These are phyloP conservation scores for Nakazawaea peltata DNA, from an alignment of 805 yeast genomes.

Conservation along the genomic window DNA sequence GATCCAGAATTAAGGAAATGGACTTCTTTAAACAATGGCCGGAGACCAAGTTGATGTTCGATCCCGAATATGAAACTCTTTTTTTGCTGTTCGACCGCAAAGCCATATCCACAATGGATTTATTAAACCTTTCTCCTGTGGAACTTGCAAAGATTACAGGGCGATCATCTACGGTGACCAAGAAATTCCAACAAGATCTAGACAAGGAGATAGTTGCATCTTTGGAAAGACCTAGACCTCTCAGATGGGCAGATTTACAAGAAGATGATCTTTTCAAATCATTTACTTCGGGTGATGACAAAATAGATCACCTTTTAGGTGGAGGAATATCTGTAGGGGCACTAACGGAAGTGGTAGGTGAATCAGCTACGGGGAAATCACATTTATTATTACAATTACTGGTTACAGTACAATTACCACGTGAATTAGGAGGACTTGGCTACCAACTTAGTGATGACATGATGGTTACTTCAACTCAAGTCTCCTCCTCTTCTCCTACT, in stretches of 20 bases:
- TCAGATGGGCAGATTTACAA: too few species aligned
- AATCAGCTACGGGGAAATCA: constrained; percentile 81
- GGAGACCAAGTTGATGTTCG: constrained; percentile 8
- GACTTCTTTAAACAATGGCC: constrained; percentile 13
- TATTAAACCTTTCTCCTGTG: neutral
- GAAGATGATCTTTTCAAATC: constrained; percentile 11
- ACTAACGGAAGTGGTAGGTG: constrained; percentile 75
- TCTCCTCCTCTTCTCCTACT: constrained; percentile 1
- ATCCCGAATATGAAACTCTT: constrained; percentile 5
- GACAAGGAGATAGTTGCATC: constrained; percentile 4
- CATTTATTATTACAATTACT: constrained; percentile 67
- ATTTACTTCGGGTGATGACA: constrained; percentile 47
- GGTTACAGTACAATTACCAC: constrained; percentile 46
- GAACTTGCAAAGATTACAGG: constrained; percentile 6
- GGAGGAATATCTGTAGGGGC: constrained; percentile 52
- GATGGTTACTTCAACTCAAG: constrained; percentile 9
- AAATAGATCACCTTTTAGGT: constrained; percentile 38
- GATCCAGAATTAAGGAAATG: constrained; percentile 4
- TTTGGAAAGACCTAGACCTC: too few species aligned
- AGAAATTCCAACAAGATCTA: constrained; percentile 9
- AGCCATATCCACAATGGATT: constrained; percentile 3
- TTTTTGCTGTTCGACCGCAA: constrained; percentile 3
- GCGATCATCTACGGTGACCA: constrained; percentile 3
- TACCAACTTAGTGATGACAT: constrained; percentile 9
- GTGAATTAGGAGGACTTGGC: constrained; percentile 37